phyloP scores from a whole-genome alignment of 2,329 filamentous ascomycete species.

The Aspergillus brunneoviolaceus region DNA sequence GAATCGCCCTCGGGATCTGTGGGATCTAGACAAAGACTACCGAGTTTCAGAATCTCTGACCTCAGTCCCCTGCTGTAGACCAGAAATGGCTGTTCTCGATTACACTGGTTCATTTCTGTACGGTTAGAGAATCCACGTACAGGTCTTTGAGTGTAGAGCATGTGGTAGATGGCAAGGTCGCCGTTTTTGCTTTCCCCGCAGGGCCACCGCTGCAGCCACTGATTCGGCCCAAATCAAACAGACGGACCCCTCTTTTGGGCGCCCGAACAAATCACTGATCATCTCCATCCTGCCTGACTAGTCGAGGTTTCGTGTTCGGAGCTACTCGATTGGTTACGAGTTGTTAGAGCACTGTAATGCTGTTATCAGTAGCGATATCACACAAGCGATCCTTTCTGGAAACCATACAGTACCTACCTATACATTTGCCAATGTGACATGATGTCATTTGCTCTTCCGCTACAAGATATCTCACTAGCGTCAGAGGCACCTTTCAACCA shows the following conservation, averaged over 20 bases:
- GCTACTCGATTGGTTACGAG: not conserved
- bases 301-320: not conserved
- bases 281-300: not conserved
- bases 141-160: not conserved
- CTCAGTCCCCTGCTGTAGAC: not conserved
- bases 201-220: not conserved
- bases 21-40: not conserved
- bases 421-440: too few relatives aligned
- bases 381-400: too few relatives aligned
- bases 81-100: not conserved
- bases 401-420: too few relatives aligned
- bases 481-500: too few relatives aligned
- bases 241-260: not conserved
- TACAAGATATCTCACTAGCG: too few relatives aligned
- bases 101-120: not conserved
- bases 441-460: too few relatives aligned
- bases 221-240: too few relatives aligned
- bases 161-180: not conserved
- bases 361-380: too few relatives aligned
- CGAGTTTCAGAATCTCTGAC: not conserved
- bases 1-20: not conserved
- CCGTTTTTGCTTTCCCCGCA: not conserved
- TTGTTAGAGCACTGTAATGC: too few relatives aligned
- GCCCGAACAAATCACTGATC: not conserved
- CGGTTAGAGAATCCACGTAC: too few relatives aligned